Percentiles rank a stretch among this genome's conserved stretches.
These are phyloP conservation scores for Annulohypoxylon maeteangense DNA, from an alignment of 495 filamentous ascomycete species.

Conservation along the genomic window DNA sequence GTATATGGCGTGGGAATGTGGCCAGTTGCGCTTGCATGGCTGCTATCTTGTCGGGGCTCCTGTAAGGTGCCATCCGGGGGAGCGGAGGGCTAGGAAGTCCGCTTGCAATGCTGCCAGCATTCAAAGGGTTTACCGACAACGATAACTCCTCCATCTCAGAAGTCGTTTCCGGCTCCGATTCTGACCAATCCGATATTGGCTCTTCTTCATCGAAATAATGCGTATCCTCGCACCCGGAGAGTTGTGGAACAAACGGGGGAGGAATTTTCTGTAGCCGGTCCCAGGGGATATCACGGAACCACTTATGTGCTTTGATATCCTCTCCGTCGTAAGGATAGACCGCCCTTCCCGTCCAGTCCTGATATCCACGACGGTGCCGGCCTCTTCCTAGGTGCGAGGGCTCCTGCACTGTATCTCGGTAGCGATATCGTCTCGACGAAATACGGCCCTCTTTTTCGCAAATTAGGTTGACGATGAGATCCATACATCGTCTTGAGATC, in stretches of 20 bases:
- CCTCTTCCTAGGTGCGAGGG: slow-evolving; percentile 28
- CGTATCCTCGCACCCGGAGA: slow-evolving; percentile 79
- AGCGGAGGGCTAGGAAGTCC: neutral
- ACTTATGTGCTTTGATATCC: slow-evolving; percentile 80
- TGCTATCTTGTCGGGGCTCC: slow-evolving; percentile 38
- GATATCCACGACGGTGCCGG: slow-evolving; percentile 31
- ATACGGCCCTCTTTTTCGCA: slow-evolving; percentile 80
- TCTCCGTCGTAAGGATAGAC: slow-evolving; percentile 83
- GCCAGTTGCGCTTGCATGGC: slow-evolving; percentile 50
- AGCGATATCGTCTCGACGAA: slow-evolving; percentile 73
- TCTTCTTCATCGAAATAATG: slow-evolving; percentile 89
- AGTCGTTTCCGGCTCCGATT: slow-evolving; percentile 45
- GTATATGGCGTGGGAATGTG: slow-evolving; percentile 50
- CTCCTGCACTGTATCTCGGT: slow-evolving; percentile 39
- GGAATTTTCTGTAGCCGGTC: slow-evolving; percentile 70
- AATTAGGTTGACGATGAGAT: slow-evolving; percentile 80
- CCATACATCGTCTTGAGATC: slow-evolving; percentile 70
- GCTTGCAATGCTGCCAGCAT: slow-evolving; percentile 22
- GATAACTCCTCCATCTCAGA: slow-evolving; percentile 33
- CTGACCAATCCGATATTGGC: slow-evolving; percentile 67
- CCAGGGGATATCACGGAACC: slow-evolving; percentile 76
- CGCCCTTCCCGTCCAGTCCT: slow-evolving; percentile 60
- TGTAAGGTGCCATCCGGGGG: slow-evolving; percentile 2
- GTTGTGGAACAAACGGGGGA: slow-evolving; percentile 80
- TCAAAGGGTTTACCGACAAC: slow-evolving; percentile 31